Base-by-base conservation (phyloP, 129 eudicot genomes). In the Deinandra increscens region DNA sequence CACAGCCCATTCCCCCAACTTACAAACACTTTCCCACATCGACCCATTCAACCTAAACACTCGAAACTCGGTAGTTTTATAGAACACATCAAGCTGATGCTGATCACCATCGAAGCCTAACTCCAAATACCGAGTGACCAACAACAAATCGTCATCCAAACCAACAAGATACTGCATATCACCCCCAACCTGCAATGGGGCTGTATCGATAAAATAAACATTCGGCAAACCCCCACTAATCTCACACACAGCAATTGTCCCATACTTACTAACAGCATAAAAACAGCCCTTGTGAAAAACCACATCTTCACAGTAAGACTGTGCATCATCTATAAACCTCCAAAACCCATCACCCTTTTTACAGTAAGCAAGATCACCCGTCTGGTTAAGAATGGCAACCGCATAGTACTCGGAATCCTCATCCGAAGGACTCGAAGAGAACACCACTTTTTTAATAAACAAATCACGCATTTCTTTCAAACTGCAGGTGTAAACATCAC, bases 151-250 rank as follows among this genome's bases (percentile, higher is more conserved):
- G 31, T 72, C 90, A 51, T 20, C 63, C 26, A 79, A 78, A 54
- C 76, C 78, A 60, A 91, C 97, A 78, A 91, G 66, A 71, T 91
- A 91, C 72, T 76, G 82, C 88, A 85, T 81, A 82, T 91, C 96
- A 1, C 97, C 92, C 12, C 84, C 88, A 75, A 77, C 64, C 19
- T 64, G 83, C 33, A 59, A 61, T 1, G 46, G 78, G n/a, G n/a
- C n/a, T 5, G 80, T 78, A 7, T 74, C 15, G 23, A 85, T 73
- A 59, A 74, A 79, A 20, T 60, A 75, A 61, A 85, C 84, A 37
- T 7, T n/a, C 0, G 84, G 84, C 43, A 14, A 43, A 60, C 46
- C 61, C 19, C 73, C 68, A 64, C 65, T 72, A 36, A 89, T 39
- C 51, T 87, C 91, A 80, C 88, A 83, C 60, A 80, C 79, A 1